Evolutionary conservation across 1,284 basidiomycete genomes (phyloP), one percentile per base, ranked within the genome.

Genomic region (Phellinidium pouzarii): DNA sequence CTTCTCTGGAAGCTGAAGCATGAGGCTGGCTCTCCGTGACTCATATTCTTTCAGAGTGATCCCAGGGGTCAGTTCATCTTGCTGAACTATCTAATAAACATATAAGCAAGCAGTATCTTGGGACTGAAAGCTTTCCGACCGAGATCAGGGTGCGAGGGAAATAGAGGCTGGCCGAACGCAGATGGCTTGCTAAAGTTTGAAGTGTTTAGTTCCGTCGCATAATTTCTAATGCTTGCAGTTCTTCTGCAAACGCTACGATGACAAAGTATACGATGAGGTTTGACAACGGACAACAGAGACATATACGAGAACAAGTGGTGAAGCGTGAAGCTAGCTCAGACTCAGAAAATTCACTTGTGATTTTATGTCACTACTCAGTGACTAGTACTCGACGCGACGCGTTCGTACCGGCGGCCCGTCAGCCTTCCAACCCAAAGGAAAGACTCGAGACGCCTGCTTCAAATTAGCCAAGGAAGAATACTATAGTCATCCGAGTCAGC

Each of bases 31-130:
- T 56, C 95, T 71, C 45, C 95, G 73, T n/a, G 68, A 66, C 58
- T 94, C 89, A 71, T 96, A 98, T 60, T 99, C 96, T 22, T 75
- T 68, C 6, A 74, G 72, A 1, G 84, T 75, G 55, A 99, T 91
- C 8, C 94, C 94, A 0, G 91, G 87, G 0, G 93, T 97, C 22
- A 94, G 73, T 59, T 97, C 88, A 50, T 79, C 71, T 6, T 71
- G 65, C 46, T 68, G 63, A 25, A 91, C 76, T 72, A 52, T 47
- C 43, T 60, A 22, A 59, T 53, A 49, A 43, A 4, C 22, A 17
- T 48, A 48, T 48, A 11, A 58, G 56, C 53, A 25, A 58, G 59
- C 4, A 53, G 48, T 3, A 49, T n/a, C 52, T 55, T 56, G 45
- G 14, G 20, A 23, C 8, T 19, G 31, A 25, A 7, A 48, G 26